These are phyloP conservation scores for Saccharomyces hybrid DNA, from an alignment of 1,139 yeast species.

Conservation along the genomic window DNA sequence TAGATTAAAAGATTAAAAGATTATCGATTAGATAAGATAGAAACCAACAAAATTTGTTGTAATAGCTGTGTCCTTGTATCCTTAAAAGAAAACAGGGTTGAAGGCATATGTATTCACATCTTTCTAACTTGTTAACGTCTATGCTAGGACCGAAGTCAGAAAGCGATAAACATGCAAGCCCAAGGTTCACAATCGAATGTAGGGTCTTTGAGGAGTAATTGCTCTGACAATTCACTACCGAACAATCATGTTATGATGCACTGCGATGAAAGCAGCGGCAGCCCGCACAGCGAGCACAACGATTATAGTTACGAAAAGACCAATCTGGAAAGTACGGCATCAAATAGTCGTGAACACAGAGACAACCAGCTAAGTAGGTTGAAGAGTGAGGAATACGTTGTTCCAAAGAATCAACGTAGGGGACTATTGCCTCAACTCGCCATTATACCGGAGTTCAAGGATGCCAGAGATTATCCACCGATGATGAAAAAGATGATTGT, in stretches of 20 bases:
- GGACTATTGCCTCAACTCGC: slow-evolving; percentile 50
- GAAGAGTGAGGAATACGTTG: not conserved
- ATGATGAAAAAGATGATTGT: slow-evolving; percentile 49
- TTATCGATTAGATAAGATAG: not conserved
- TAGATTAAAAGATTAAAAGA: not conserved
- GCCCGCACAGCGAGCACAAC: not conserved
- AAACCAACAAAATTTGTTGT: not conserved
- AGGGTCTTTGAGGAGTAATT: not conserved
- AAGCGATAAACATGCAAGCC: not conserved
- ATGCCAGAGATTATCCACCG: slow-evolving; percentile 58
- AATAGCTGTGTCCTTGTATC: not conserved
- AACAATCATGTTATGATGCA: slow-evolving; percentile 17
- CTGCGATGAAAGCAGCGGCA: not conserved
- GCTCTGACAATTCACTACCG: not conserved
- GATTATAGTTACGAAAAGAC: not conserved
- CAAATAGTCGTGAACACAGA: not conserved
- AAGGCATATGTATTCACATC: not conserved
- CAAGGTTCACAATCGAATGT: not conserved
- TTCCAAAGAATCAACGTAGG: slow-evolving; percentile 41
- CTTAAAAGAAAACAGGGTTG: not conserved
- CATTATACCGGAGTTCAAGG: slow-evolving; percentile 62
- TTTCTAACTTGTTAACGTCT: not conserved
- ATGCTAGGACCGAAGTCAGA: not conserved
- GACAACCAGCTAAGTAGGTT: not conserved
- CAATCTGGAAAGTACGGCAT: not conserved